Conservation (phyloP, 2,329 filamentous ascomycete genomes). For the Zasmidium cellare region DNA sequence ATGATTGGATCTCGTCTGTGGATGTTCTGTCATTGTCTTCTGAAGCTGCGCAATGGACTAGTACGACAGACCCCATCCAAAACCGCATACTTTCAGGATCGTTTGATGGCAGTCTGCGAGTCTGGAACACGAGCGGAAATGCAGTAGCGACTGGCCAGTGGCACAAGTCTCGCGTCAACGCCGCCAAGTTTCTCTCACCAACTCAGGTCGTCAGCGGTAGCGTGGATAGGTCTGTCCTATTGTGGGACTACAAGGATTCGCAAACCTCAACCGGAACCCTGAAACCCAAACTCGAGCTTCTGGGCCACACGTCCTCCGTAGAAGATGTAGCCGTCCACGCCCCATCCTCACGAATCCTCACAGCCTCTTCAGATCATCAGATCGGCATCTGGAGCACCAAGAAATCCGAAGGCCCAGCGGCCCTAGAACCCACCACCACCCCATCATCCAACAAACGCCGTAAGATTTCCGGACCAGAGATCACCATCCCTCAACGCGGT, state of each 20-base stretch:
- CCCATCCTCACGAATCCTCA: slow-evolving; percentile 74
- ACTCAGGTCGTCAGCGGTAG: slow-evolving; percentile 79
- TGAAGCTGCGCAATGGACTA: slow-evolving; percentile 58
- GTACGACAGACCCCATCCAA: slow-evolving; percentile 54
- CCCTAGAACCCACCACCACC: slow-evolving; percentile 63
- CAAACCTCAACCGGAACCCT: slow-evolving; percentile 51
- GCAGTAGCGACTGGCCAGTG: slow-evolving; percentile 74
- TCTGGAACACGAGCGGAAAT: slow-evolving; percentile 90
- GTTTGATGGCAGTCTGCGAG: slow-evolving; percentile 82
- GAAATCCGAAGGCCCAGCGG: slow-evolving; percentile 72
- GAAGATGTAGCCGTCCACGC: slow-evolving; percentile 74
- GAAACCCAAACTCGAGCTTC: slow-evolving; percentile 75
- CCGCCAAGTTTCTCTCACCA: slow-evolving; percentile 78
- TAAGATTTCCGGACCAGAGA: slow-evolving; percentile 55
- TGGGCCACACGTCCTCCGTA: slow-evolving; percentile 75
- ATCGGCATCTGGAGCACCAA: slow-evolving; percentile 88
- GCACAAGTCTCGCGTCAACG: slow-evolving; percentile 74
- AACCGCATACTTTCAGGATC: slow-evolving; percentile 85
- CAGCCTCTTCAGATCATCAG: slow-evolving; percentile 78
- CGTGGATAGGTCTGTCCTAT: slow-evolving; percentile 77
- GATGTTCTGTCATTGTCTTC: slow-evolving; percentile 75
- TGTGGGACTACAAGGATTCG: slow-evolving; percentile 81
- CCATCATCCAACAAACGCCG: slow-evolving; percentile 75
- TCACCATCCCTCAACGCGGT: slow-evolving; percentile 68
- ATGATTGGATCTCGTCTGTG: slow-evolving; percentile 91